A percentile compares a stretch with the other conserved stretches of the same genome.
phyloP scores from a whole-genome alignment of 441 rosid genomes.

The Macaranga tanarius region DNA sequence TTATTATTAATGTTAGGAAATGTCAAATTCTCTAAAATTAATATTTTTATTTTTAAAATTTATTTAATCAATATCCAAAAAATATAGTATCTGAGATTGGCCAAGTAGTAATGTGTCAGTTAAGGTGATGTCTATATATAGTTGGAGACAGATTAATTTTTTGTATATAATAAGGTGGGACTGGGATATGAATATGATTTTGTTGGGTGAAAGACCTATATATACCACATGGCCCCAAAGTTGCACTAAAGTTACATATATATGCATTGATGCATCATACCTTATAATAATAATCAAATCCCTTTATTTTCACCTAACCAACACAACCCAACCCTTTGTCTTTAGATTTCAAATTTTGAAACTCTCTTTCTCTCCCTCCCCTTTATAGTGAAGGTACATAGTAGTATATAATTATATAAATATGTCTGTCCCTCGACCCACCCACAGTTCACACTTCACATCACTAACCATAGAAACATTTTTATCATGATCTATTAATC shows the following conservation, averaged over 20 bases:
- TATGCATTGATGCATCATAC: neutral
- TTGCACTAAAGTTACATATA: constrained; percentile 21
- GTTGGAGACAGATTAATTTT: too few relatives aligned
- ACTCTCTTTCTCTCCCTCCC: constrained; percentile 25
- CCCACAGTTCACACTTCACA: neutral
- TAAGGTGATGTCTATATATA: too few relatives aligned
- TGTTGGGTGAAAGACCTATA: constrained; percentile 1
- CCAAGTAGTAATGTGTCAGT: too few relatives aligned
- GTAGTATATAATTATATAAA: neutral
- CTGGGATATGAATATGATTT: constrained; percentile 6
- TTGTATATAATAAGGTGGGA: too few relatives aligned
- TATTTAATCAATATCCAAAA: too few relatives aligned
- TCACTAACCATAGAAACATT: neutral
- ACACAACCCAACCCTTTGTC: neutral
- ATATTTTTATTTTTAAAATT: too few relatives aligned
- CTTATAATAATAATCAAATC: neutral
- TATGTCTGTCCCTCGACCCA: neutral
- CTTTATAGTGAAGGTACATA: too few relatives aligned
- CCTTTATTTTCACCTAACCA: constrained; percentile 17
- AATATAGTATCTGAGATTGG: too few relatives aligned
- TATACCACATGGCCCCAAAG: constrained; percentile 30
- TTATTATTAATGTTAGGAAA: too few relatives aligned
- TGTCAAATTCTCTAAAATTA: too few relatives aligned
- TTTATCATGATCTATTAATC: constrained; percentile 22
- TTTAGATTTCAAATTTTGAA: constrained; percentile 55